Evolutionary conservation across 306 rosid genomes (phyloP).

Genomic region (Vachellia collinsii): DNA sequence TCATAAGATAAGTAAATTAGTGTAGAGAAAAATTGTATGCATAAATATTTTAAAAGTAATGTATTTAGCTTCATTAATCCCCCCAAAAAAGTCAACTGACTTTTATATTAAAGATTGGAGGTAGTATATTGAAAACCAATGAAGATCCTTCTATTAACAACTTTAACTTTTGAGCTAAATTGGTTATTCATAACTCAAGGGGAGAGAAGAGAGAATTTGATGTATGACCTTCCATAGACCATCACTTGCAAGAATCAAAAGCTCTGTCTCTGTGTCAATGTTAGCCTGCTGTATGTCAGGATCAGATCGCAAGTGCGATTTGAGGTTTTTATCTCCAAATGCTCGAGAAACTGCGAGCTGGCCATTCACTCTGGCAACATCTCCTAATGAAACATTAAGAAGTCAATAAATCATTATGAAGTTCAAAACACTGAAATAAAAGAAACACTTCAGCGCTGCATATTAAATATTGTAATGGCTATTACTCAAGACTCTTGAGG

Average conservation of each 20-base stretch:
- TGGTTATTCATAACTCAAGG: background rate
- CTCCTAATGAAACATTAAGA: slow-evolving; percentile 54
- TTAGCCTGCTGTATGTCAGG: slow-evolving; percentile 58
- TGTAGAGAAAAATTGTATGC: too few relatives aligned
- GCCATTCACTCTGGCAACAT: slow-evolving; percentile 90
- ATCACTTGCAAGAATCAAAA: slow-evolving; percentile 83
- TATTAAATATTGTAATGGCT: background rate
- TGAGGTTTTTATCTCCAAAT: slow-evolving; percentile 87
- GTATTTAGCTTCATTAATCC: too few relatives aligned
- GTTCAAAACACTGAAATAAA: slow-evolving; percentile 24
- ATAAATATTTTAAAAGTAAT: too few relatives aligned
- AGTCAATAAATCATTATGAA: slow-evolving; percentile 26
- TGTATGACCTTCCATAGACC: slow-evolving; percentile 85
- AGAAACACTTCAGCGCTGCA: slow-evolving; percentile 4
- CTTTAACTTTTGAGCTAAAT: background rate
- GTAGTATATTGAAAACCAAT: background rate
- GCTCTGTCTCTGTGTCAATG: slow-evolving; percentile 49
- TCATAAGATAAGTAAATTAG: too few relatives aligned
- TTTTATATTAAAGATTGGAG: too few relatives aligned
- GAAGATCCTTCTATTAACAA: background rate
- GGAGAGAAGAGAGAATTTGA: slow-evolving; percentile 15
- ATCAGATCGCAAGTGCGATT: slow-evolving; percentile 76
- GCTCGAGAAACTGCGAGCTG: slow-evolving; percentile 96
- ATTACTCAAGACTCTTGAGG: background rate
- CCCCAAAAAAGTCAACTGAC: too few relatives aligned